Base-by-base conservation (phyloP, 2,329 filamentous ascomycete genomes). In the Nothophoma quercina region DNA sequence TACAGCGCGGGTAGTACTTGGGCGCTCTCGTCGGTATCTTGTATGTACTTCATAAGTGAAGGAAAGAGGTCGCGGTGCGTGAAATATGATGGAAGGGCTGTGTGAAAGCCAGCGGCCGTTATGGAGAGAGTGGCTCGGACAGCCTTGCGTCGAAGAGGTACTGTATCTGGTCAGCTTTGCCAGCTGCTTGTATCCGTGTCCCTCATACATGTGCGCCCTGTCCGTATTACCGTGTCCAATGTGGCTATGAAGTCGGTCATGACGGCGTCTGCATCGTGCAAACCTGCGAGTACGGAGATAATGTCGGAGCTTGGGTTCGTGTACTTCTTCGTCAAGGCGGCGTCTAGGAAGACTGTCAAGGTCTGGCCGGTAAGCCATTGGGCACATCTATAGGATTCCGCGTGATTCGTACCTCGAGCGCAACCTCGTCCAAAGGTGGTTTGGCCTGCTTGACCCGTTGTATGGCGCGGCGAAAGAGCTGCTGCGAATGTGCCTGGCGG, bases 271-370 rank as follows among this genome's bases (percentile, higher is more conserved):
- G 96, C 89, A 63, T 91, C 84, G 77, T 97, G 89, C 44, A 99
- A 84, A 5, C 95, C 95, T 4, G 93, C 91, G 40, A 99, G 83
- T 26, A 98, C 83, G 51, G 88, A 87, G 68, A 99, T 96, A 64
- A 97, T 89, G 75, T 98, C 95, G 41, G 95, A 95, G 74, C 92
- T 97, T 5, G 93, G 90, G 67, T 97, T 97, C 19, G 90, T 92
- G 74, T 96, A 99, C 73, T 89, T 91, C 77, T 98, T 99, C 51
- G 85, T 85, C 56, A 98, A 81, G 15, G 96, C 83, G 47, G 87
- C 86, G 41, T 88, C 87, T 70, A 99, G 83, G 75, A 98, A 97
- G 39, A 90, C 87, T 73, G 89, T 92, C 69, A 98, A 83, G 55
- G 93, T 98, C 90, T 98, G 73, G 67, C 62, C 70, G 62, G 76